phyloP scores from a whole-genome alignment of 2,329 filamentous ascomycete genomes.

The Penicillium sp. region DNA sequence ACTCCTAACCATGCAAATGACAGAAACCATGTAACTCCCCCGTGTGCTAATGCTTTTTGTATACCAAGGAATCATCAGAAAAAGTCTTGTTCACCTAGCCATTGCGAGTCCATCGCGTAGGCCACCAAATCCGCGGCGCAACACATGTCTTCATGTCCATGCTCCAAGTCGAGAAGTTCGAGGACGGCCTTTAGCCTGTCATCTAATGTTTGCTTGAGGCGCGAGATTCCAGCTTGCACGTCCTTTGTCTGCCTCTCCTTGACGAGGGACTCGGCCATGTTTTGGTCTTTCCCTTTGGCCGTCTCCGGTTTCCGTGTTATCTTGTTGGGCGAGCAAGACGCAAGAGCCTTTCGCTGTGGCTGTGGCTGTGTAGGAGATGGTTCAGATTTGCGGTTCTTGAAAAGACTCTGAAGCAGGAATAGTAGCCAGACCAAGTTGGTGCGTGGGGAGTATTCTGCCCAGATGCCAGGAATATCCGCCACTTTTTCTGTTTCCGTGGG shows the following conservation, averaged over 20 bases:
- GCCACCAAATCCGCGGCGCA: constrained; percentile 45
- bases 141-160: constrained; percentile 41
- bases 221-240: constrained; percentile 16
- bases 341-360: constrained; percentile 30
- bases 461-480: constrained; percentile 41
- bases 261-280: background rate
- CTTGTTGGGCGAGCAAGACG: constrained; percentile 33
- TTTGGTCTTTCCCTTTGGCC: constrained; percentile 1
- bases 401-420: constrained; percentile 57
- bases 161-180: constrained; percentile 37
- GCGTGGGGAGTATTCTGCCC: constrained; percentile 56
- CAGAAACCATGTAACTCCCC: background rate
- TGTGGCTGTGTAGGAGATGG: background rate
- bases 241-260: constrained; percentile 12
- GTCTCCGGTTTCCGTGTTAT: constrained; percentile 10
- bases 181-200: constrained; percentile 33
- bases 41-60: background rate
- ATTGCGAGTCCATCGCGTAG: constrained; percentile 43
- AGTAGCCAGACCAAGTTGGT: constrained; percentile 65
- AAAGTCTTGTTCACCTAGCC: constrained; percentile 41
- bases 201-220: constrained; percentile 31
- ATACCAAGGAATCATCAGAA: constrained; percentile 19
- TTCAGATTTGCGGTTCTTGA: constrained; percentile 39
- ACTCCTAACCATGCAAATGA: background rate
- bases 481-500: constrained; percentile 41